Evolutionary conservation across 371 early-diverging fungal species (phyloP), one percentile per base, ranked within the genome.

Genomic region (Cokeromyces recurvatus): DNA sequence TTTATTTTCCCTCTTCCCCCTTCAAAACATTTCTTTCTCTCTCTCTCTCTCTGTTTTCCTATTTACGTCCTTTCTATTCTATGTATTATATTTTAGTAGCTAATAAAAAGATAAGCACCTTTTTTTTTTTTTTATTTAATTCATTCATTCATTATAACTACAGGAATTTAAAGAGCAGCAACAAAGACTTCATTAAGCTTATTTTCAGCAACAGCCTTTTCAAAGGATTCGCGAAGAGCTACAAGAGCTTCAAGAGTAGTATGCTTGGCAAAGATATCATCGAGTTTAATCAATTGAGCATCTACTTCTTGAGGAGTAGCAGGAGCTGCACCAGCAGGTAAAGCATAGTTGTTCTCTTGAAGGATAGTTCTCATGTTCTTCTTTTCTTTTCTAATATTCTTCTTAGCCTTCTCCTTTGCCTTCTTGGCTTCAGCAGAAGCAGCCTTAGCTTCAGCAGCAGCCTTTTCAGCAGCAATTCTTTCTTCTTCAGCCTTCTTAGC

Each of bases 321-420:
- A n/a, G 77, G 63, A 21, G 71, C 41, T 34, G 63, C 58, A 54
- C 55, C 77, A 37, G 75, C 70, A 31, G 79, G 64, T 46, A 89
- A 66, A 73, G 85, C 89, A 71, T 86, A 89, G 80, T 87, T 85
- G 79, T 87, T 73, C 27, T 78, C 84, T 63, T 87, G 82, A 61
- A 92, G 66, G 43, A 90, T 55, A n/a, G 77, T 64, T 77, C 88
- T 86, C 62, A 95, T 79, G 48, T 75, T 81, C 78, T 94, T 95
- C 84, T 91, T 90, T 67, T 92, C 92, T 81, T 91, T 92, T 71
- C 87, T 86, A 60, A 92, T 74, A 34, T 70, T 78, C 65, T 89
- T 88, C 82, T 93, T 93, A 48, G 71, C 62, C 46, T 71, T 66
- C 51, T 84, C 84, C 74, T 86, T 84, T 59, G 66, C 78, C 72